Conservation (phyloP, 176 grass and related monocot genomes). For the Neostapfia colusana region DNA sequence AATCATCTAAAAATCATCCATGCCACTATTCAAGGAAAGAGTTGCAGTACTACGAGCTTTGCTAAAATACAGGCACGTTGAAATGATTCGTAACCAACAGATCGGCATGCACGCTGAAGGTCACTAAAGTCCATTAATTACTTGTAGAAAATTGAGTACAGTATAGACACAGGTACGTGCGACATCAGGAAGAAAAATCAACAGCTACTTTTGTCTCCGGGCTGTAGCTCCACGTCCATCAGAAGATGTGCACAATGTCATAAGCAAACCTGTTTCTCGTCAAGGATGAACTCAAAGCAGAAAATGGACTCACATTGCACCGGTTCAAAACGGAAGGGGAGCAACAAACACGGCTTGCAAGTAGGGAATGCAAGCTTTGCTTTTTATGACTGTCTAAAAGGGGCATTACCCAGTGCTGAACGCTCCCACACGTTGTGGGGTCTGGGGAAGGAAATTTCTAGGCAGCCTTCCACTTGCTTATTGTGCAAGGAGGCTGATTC, state of each 20-base stretch:
- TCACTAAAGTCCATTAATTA: background rate
- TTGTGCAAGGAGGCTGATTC: too few species aligned
- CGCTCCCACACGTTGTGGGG: too few species aligned
- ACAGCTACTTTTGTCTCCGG: background rate
- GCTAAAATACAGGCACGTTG: background rate
- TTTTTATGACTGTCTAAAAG: background rate
- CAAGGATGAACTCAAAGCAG: slow-evolving; percentile 48
- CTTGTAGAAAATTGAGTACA: slow-evolving; percentile 19
- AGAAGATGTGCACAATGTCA: slow-evolving; percentile 89
- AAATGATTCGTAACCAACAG: background rate
- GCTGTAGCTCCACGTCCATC: slow-evolving; percentile 31
- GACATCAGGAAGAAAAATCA: background rate
- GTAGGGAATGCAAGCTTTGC: background rate
- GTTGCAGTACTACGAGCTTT: background rate
- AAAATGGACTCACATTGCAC: background rate
- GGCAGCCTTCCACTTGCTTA: too few species aligned
- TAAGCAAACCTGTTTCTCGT: slow-evolving; percentile 79
- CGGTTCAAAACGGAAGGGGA: too few species aligned
- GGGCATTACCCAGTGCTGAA: too few species aligned
- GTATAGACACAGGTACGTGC: background rate
- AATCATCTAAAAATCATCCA: background rate
- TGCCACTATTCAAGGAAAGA: background rate
- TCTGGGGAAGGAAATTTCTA: too few species aligned
- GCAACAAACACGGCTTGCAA: background rate
- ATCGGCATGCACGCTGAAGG: background rate